These are phyloP conservation scores for Prunella vulgaris DNA, from an alignment of 257 asterid species.

Conservation along the genomic window DNA sequence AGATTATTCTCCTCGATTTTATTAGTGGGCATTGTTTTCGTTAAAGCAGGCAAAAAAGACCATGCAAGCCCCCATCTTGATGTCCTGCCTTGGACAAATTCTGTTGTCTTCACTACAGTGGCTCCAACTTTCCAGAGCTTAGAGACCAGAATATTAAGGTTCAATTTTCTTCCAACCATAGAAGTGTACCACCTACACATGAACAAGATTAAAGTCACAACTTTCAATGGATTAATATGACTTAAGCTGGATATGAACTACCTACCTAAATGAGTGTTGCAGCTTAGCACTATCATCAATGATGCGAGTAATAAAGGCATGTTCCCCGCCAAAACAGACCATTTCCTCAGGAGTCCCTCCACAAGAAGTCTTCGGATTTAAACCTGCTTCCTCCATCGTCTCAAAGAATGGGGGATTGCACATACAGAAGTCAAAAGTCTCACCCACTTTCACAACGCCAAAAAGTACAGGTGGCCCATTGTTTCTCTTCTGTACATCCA, in stretches of 20 bases:
- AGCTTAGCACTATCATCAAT: conserved; percentile 72
- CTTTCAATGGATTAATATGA: not conserved
- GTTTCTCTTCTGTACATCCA: conserved; percentile 23
- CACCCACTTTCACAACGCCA: conserved; percentile 70
- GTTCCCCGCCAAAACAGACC: conserved; percentile 93
- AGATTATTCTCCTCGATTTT: conserved; percentile 47
- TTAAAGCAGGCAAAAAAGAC: conserved; percentile 70
- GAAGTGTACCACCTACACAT: conserved; percentile 90
- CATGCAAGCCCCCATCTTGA: conserved; percentile 98
- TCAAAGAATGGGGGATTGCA: conserved; percentile 97
- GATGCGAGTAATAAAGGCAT: conserved; percentile 64
- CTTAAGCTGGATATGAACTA: not conserved
- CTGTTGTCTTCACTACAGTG: conserved; percentile 84
- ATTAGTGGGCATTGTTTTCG: conserved; percentile 34
- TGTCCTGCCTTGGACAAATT: conserved; percentile 93
- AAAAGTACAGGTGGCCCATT: conserved; percentile 55
- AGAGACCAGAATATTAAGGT: conserved; percentile 63
- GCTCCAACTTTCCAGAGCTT: conserved; percentile 77
- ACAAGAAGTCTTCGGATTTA: conserved; percentile 91
- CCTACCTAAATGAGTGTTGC: conserved; percentile 55
- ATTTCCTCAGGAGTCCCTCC: conserved; percentile 90
- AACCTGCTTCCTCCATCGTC: conserved; percentile 85
- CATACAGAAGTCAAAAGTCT: conserved; percentile 87
- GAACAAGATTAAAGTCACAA: not conserved
- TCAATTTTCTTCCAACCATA: conserved; percentile 87